Base-by-base conservation (phyloP, 2,329 filamentous ascomycete species). In the Phoma sp. region DNA sequence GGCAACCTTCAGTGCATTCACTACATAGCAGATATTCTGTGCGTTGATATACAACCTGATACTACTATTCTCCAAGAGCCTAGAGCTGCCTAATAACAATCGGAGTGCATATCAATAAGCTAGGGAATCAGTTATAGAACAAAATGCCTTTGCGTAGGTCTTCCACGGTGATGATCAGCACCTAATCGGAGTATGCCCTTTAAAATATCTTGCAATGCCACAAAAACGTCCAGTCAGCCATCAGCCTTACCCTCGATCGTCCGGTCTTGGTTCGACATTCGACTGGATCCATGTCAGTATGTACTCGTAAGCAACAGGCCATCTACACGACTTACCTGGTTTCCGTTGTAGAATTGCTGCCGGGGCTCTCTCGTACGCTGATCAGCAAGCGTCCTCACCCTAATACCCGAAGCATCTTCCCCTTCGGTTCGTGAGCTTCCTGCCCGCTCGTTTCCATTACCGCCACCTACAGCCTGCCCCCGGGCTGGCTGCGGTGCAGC, bases 321-420 rank as follows among this genome's bases (percentile, higher is more conserved):
- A 7, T 5, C 13, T 4, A 21, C n/a, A 22, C 33, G 1, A 78
- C 85, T 76, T 80, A 93, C 90, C 72, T 91, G 91, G 70, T 96
- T 97, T 1, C 93, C 93, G 69, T 97, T 97, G 71, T 97, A 96
- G 41, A 96, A 84, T 69, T 96, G 88, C 39, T 86, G 83, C 51
- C 84, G 76, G 48, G 80, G 80, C 35, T 81, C 78, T 57, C 84
- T 79, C 19, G 82, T 78, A 36, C 76, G 61, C 66, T 80, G 78
- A 71, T 82, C 80, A 19, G 77, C 76, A 39, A 82, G 48, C 21
- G 69, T 72, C 52, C 79, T 71, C 15, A 82, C 76, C 46, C 77
- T 73, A 12, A 80, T 68, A 17, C 65, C 69, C 4, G 62, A 55
- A 10, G 64, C 62, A 25, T 63, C 60, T 3, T 61, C n/a, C 5